Percentiles rank a stretch among this genome's conserved stretches.
Conservation (phyloP, 768 basidiomycete genomes). For the Lentinus brumalis region DNA sequence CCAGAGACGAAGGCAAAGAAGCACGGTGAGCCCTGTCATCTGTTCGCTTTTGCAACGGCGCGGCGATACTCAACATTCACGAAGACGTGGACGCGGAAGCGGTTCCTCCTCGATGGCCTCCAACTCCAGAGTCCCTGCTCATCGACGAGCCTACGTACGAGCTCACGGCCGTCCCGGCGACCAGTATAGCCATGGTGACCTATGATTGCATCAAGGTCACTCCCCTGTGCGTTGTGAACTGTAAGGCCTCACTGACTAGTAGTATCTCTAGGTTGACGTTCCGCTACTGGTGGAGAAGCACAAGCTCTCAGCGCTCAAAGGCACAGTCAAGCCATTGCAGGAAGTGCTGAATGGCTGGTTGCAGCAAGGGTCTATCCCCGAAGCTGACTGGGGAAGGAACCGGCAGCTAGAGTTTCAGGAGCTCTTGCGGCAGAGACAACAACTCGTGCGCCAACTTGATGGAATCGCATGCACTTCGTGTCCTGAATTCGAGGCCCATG, state of each 20-base stretch:
- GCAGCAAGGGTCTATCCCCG: slow-evolving; percentile 50
- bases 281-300: slow-evolving; percentile 68
- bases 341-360: slow-evolving; percentile 60
- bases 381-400: slow-evolving; percentile 83
- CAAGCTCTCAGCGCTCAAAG: slow-evolving; percentile 61
- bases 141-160: slow-evolving; percentile 66
- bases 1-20: slow-evolving; percentile 56
- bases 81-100: slow-evolving; percentile 59
- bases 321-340: slow-evolving; percentile 53
- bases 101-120: slow-evolving; percentile 81
- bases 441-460: slow-evolving; percentile 45
- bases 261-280: slow-evolving; percentile 59
- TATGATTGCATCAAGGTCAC: slow-evolving; percentile 68
- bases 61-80: background rate
- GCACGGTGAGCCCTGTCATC: slow-evolving; percentile 18
- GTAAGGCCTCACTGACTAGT: background rate
- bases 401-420: slow-evolving; percentile 93
- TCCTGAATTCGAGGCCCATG: slow-evolving; percentile 72
- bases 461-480: slow-evolving; percentile 58
- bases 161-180: slow-evolving; percentile 60
- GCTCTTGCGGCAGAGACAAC: slow-evolving; percentile 59
- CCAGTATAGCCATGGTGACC: slow-evolving; percentile 78
- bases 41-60: slow-evolving; percentile 40
- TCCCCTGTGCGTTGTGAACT: background rate
- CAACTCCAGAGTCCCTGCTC: slow-evolving; percentile 47